These are phyloP conservation scores for Colletotrichum tropicale DNA, from an alignment of 2,329 filamentous ascomycete genomes.

Conservation along the genomic window DNA sequence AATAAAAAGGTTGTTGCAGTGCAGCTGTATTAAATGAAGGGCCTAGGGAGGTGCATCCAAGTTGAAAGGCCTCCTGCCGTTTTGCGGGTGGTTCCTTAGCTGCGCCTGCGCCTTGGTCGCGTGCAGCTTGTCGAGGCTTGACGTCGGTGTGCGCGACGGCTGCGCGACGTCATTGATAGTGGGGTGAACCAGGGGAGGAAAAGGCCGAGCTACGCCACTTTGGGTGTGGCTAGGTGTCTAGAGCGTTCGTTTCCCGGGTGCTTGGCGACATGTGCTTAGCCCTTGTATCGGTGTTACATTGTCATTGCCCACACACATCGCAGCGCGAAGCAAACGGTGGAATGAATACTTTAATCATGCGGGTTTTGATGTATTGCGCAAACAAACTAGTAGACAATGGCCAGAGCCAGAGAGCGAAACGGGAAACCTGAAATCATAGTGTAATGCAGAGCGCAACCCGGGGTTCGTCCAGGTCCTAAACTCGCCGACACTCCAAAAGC, in stretches of 20 bases:
- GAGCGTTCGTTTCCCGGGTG: background rate
- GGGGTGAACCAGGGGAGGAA: background rate
- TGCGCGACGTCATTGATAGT: slow-evolving; percentile 17
- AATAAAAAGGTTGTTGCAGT: background rate
- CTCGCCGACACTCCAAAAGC: slow-evolving; percentile 21
- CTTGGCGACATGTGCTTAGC: slow-evolving; percentile 12
- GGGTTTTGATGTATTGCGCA: slow-evolving; percentile 10
- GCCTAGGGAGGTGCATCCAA: background rate
- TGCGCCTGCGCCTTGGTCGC: slow-evolving; percentile 16
- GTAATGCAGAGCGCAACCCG: slow-evolving; percentile 11
- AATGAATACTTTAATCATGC: background rate
- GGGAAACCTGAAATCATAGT: slow-evolving; percentile 19
- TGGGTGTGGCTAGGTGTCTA: slow-evolving; percentile 17
- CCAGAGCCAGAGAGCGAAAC: slow-evolving; percentile 4
- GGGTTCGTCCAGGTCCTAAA: slow-evolving; percentile 5
- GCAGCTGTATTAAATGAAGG: background rate
- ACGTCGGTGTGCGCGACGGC: background rate
- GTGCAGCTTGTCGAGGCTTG: slow-evolving; percentile 6
- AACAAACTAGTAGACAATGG: slow-evolving; percentile 13
- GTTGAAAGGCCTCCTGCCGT: slow-evolving; percentile 1
- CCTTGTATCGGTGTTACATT: background rate
- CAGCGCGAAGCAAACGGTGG: background rate
- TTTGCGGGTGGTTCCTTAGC: background rate
- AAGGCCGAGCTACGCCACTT: slow-evolving; percentile 10
- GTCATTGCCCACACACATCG: background rate